Evolutionary conservation across 129 eudicot species (phyloP).

Genomic region (Ambrosia trifida): DNA sequence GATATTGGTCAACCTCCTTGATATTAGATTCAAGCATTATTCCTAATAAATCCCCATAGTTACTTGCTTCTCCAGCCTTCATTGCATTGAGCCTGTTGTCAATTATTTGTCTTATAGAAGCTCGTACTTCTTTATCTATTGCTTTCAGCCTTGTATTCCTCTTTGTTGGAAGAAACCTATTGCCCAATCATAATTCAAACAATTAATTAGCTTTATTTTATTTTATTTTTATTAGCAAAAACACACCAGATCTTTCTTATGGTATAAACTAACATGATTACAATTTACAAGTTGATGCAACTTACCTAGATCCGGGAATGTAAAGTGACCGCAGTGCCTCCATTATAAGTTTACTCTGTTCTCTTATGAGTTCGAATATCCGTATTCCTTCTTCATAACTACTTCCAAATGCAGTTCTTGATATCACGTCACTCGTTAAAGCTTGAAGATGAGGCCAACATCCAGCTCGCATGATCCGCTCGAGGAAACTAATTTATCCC

Average conservation of each 20-base stretch:
- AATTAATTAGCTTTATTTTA: not conserved
- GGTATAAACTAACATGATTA: not conserved
- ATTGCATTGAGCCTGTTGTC: not conserved
- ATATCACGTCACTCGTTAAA: no score
- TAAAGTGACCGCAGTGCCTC: not conserved
- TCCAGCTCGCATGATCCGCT: not conserved
- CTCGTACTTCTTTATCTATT: not conserved
- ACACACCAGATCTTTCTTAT: not conserved
- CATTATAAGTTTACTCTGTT: not conserved
- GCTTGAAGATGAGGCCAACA: no score
- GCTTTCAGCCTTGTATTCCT: not conserved
- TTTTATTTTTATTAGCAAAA: not conserved
- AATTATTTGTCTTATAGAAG: not conserved
- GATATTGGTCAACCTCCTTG: not conserved
- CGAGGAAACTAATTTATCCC: not conserved
- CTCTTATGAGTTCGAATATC: not conserved
- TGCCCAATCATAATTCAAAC: not conserved
- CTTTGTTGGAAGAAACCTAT: constrained; percentile 28
- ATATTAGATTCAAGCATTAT: constrained; percentile 6
- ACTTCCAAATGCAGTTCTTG: no score
- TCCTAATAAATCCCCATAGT: not conserved
- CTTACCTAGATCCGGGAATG: not conserved
- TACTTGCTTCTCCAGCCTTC: constrained; percentile 1
- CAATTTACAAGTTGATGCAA: not conserved
- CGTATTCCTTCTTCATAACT: not conserved